Evolutionary conservation across 352 stramenopile species (phyloP), one percentile per base, ranked within the genome.

Genomic region (Discostella stelligera): DNA sequence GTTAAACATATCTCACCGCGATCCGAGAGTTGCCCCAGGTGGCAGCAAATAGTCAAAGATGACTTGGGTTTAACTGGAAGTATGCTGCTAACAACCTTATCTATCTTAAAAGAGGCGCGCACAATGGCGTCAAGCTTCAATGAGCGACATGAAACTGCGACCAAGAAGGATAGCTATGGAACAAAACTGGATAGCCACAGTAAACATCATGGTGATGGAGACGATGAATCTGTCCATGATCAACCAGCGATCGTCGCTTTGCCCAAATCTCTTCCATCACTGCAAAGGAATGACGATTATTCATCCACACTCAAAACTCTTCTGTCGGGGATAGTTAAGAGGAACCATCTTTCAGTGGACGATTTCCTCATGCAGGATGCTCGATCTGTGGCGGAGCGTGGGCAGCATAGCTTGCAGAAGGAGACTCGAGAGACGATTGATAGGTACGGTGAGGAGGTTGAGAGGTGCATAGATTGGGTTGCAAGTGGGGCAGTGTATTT

Each of bases 281-380:
- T n/a, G n/a, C n/a, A n/a, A n/a, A 30, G 48, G 21, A 58, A 66
- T 41, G 23, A 54, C 0, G 71, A 81, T 49, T 64, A 75, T 60
- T 78, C 59, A 18, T 67, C 55, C n/a, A 77, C 75, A 27, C 79
- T 94, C n/a, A 85, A 89, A 60, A 88, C 85, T 60, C 73, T 92
- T 18, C 70, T 95, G 0, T 84, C 71, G 1, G 86, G 84, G 11
- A 84, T 94, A 7, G 80, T 93, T 4, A 95, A 95, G 79, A 71
- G 91, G 21, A 94, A 95, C 83, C 87, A 94, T 74, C 78, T 95
- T 2, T 86, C 80, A 30, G 70, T 94, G 18, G 88, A 95, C 72
- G 79, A 93, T 72, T 73, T 84, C n/a, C 52, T 91, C 2, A 82
- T 89, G 16, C 70, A 88, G 30, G 87, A 92, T 82, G 81, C 78